Base-by-base conservation (phyloP, 176 grass and related monocot species). In the Dactylis glomerata region DNA sequence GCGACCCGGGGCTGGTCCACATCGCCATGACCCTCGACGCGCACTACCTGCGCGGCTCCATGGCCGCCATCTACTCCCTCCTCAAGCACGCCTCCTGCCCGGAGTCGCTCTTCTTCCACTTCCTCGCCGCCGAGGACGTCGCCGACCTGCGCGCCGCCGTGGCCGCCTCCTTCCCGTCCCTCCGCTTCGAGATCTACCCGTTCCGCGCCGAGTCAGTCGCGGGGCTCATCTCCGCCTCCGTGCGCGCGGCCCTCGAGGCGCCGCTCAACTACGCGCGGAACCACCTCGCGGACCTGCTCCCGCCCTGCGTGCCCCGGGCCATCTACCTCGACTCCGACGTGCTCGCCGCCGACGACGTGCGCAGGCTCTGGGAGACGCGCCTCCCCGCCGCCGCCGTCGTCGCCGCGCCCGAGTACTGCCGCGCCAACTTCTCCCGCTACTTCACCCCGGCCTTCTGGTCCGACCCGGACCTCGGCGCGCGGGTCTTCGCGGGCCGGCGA, bases 291-390 rank as follows among this genome's bases (percentile, higher is more conserved):
- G 86, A 93, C 69, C 86, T 96, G 23, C 91, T 96, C 67, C 94
- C 91, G 20, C 83, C 84, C 78, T 96, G 94, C 81, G 94, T 96
- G 22, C 87, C 85, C 15, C 87, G 95, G 5, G 89, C 88, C 78
- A 89, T 97, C n/a, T 97, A 97, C 88, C 91, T 97, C 70, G 95
- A 97, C 87, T 95, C 95, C 16, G 95, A 97, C 86, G 66, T 97
- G n/a, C 90, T 96, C 15, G 94, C 89, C 1, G 91, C 83, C 67
- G 94, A 93, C 74, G 91, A 96, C 67, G 87, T 93, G 17, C 31
- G 86, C 3, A 58, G 91, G 0, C 94, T 96, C 55, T 96, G 91
- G 94, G 89, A 96, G 38, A 93, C 94, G 28, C 94, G 81, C 17
- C 86, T 96, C 0, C 94, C 91, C 2, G 91, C 94, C 51, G 79